Evolutionary conservation across 345 rosid species (phyloP).

Genomic region (Corymbia maculata): DNA sequence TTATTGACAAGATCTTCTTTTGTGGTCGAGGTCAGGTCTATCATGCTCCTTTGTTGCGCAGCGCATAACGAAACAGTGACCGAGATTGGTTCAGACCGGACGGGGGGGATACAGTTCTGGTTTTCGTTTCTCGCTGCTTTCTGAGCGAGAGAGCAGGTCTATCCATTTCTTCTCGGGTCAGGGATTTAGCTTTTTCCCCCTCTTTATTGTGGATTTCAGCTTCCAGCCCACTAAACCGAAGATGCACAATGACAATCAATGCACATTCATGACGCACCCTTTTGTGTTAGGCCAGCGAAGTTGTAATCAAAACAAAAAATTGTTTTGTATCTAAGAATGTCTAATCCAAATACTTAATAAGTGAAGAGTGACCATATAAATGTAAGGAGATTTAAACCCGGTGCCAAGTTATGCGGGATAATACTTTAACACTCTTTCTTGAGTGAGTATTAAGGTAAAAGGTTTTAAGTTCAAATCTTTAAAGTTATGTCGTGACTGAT

Average conservation of each 20-base stretch:
- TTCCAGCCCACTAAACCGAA: neutral
- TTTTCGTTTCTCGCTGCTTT: neutral
- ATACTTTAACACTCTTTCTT: too few species aligned
- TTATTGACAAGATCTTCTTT: neutral
- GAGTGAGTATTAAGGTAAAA: neutral
- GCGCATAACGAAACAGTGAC: neutral
- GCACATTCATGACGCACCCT: neutral
- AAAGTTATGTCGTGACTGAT: neutral
- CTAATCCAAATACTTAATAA: too few species aligned
- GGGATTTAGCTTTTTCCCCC: neutral
- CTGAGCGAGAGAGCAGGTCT: neutral
- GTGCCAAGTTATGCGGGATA: rapidly evolving
- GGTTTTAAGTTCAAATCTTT: neutral
- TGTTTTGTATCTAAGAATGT: neutral
- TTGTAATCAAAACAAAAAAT: neutral
- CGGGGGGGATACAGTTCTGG: neutral
- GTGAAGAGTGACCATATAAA: rapidly evolving
- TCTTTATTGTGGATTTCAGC: neutral
- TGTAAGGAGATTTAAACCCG: rapidly evolving
- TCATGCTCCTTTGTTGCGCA: neutral
- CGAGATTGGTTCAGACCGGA: neutral
- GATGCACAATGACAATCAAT: neutral
- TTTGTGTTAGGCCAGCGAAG: neutral
- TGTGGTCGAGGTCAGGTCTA: neutral
- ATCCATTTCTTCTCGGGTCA: neutral